Conservation (phyloP, 2,329 filamentous ascomycete genomes). For the Helicocarpus griseus region DNA sequence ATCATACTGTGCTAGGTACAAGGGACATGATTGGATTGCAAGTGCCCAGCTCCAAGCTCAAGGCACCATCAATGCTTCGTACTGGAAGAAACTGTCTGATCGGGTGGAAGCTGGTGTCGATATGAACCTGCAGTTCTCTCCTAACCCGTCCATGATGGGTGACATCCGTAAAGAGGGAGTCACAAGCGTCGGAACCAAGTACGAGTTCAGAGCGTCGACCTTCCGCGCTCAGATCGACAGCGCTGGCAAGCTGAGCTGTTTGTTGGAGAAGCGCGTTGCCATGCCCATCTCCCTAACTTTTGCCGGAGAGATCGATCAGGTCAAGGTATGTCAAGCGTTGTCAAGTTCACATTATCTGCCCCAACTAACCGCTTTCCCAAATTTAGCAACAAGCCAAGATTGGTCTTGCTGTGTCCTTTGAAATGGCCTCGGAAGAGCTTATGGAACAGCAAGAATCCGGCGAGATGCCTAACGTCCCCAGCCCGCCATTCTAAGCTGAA, state of each 20-base stretch:
- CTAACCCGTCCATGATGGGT: conserved; percentile 62
- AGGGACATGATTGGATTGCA: conserved; percentile 82
- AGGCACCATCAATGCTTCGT: conserved; percentile 79
- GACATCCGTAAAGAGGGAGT: conserved; percentile 74
- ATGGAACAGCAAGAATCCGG: conserved; percentile 68
- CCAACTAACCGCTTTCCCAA: conserved; percentile 10
- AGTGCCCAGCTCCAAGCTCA: conserved; percentile 83
- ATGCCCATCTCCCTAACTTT: conserved; percentile 90
- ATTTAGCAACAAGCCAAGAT: conserved; percentile 85
- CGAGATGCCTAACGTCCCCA: conserved; percentile 34
- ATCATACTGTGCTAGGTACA: conserved; percentile 88
- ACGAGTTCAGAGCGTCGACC: conserved; percentile 91
- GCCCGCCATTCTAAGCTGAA: conserved; percentile 39
- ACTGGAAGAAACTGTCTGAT: conserved; percentile 87
- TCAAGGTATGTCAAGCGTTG: conserved; percentile 57
- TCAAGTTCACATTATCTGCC: neutral
- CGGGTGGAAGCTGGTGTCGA: conserved; percentile 95
- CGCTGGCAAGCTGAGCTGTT: conserved; percentile 81
- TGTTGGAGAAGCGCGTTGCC: conserved; percentile 92
- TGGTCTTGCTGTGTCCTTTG: conserved; percentile 85
- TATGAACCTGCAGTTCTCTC: conserved; percentile 74
- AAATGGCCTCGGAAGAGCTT: conserved; percentile 73
- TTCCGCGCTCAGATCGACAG: conserved; percentile 96
- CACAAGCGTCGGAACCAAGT: conserved; percentile 89
- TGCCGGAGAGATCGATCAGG: conserved; percentile 92